Base-by-base conservation (phyloP, 2,329 filamentous ascomycete genomes). In the Aspergillus transmontanensis region DNA sequence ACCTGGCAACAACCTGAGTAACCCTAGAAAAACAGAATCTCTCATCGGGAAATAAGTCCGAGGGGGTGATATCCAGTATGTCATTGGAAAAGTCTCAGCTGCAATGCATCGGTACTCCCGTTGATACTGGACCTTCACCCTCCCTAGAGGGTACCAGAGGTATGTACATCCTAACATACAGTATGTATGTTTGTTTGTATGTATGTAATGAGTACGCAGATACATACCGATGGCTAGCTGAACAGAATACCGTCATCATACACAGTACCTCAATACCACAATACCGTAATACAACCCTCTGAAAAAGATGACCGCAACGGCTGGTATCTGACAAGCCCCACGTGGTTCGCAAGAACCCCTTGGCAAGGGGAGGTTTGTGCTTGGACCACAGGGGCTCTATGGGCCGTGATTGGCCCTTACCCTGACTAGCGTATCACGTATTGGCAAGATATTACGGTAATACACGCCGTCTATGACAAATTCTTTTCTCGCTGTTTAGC, bases 281-380 rank as follows among this genome's bases (percentile, higher is more conserved):
- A 3, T 48, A 48, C 23, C 3, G 45, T 32, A 51, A 51, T 30
- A 30, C 26, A 5, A 9, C 1, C 0, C 7, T 2, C 14, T 0
- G 26, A 16, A 14, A 36, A 28, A 12, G 14, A 14, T 12, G 28
- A 23, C 28, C n/a, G 41, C 65, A 67, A 67, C 65, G 65, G 65
- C 57, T 59, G 41, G 61, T 64, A 66, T 64, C 54, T 67, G 62
- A 66, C 64, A 26, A 58, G 46, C 51, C 32, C 66, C 66, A 67
- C 66, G 66, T 67, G 66, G 26, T 58, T 36, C 30, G 34, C 28
- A 64, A 60, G 65, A 67, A 67, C 65, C 48, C 57, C 61, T 65
- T 62, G 26, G 41, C 55, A 46, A 21, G 30, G 59, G 63, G 50
- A 48, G 59, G 66, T 62, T 66, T 64, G 64, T 67, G 63, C 65